Percentiles rank a stretch among this genome's conserved stretches.
phyloP scores from a whole-genome alignment of 2,329 filamentous ascomycete species.

The Xylaria sp. region DNA sequence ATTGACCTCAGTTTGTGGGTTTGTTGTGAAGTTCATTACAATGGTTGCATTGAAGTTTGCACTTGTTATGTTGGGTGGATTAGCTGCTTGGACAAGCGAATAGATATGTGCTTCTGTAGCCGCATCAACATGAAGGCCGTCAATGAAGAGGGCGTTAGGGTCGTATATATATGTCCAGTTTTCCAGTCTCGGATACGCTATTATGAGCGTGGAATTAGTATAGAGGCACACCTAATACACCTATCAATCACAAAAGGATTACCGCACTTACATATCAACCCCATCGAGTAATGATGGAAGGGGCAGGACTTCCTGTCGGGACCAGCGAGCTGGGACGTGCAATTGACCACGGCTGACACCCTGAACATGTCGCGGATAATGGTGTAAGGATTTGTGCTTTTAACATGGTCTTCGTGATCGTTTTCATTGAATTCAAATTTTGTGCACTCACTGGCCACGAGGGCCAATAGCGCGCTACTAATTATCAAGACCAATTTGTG shows the following conservation, averaged over 20 bases:
- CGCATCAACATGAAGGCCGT: background rate
- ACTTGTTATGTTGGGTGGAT: conserved; percentile 16
- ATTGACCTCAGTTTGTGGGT: conserved; percentile 6
- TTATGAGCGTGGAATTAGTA: background rate
- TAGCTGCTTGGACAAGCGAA: conserved; percentile 23
- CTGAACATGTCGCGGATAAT: background rate
- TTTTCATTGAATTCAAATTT: conserved; percentile 13
- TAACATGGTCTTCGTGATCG: no score
- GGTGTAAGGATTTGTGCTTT: conserved; percentile 17
- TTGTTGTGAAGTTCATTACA: conserved; percentile 23
- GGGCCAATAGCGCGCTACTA: conserved; percentile 4
- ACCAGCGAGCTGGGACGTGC: conserved; percentile 12
- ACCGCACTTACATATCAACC: conserved; percentile 15
- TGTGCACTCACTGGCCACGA: conserved; percentile 13
- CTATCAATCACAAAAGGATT: background rate
- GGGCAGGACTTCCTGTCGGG: conserved; percentile 11
- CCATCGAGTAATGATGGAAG: conserved; percentile 26
- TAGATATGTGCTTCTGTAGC: background rate
- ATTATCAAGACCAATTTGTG: conserved; percentile 8
- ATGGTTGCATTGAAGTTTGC: conserved; percentile 17
- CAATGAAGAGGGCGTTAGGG: background rate
- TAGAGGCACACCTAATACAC: no score
- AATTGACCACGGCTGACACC: conserved; percentile 17
- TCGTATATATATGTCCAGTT: background rate
- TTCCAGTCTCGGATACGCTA: background rate